phyloP scores from a whole-genome alignment of 352 stramenopile genomes.

The Hyaloperonospora arabidopsidis region DNA sequence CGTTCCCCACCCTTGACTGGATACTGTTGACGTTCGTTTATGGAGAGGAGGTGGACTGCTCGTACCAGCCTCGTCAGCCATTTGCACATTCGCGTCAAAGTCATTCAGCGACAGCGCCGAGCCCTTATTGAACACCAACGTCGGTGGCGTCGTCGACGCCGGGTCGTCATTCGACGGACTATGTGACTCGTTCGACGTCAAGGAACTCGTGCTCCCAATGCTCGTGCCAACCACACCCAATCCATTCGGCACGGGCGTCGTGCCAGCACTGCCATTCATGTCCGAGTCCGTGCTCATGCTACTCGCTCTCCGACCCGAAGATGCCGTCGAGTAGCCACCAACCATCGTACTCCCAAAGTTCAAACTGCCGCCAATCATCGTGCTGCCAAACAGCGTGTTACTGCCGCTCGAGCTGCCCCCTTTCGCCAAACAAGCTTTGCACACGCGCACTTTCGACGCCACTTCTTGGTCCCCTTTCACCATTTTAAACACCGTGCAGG shows the following conservation, averaged over 20 bases:
- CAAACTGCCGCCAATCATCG: constrained; percentile 6
- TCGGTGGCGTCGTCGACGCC: constrained; percentile 18
- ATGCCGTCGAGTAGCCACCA: constrained; percentile 12
- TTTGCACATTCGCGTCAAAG: constrained; percentile 33
- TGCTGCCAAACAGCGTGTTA: constrained; percentile 12
- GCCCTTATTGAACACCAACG: constrained; percentile 24
- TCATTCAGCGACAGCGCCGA: constrained; percentile 42
- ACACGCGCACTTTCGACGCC: constrained; percentile 59
- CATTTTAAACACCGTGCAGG: constrained; percentile 73
- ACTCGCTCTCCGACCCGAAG: constrained; percentile 15
- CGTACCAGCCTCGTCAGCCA: constrained; percentile 21
- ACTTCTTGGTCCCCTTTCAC: constrained; percentile 48
- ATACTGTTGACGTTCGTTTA: constrained; percentile 16
- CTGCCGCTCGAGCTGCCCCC: constrained; percentile 27
- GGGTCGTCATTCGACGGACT: constrained; percentile 33
- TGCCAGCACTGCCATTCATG: constrained; percentile 10
- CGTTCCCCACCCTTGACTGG: constrained; percentile 27
- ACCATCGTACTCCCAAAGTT: constrained; percentile 24
- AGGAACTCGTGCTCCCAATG: constrained; percentile 40
- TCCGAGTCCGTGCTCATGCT: constrained; percentile 31
- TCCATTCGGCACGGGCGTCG: constrained; percentile 10
- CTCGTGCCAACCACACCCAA: constrained; percentile 18
- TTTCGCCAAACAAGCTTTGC: constrained; percentile 71
- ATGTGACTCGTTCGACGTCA: constrained; percentile 43
- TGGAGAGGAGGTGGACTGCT: constrained; percentile 23